Percentiles rank a stretch among this genome's conserved stretches.
These are phyloP conservation scores for Globisporangium perplexum DNA, from an alignment of 352 stramenopile species.

Conservation along the genomic window DNA sequence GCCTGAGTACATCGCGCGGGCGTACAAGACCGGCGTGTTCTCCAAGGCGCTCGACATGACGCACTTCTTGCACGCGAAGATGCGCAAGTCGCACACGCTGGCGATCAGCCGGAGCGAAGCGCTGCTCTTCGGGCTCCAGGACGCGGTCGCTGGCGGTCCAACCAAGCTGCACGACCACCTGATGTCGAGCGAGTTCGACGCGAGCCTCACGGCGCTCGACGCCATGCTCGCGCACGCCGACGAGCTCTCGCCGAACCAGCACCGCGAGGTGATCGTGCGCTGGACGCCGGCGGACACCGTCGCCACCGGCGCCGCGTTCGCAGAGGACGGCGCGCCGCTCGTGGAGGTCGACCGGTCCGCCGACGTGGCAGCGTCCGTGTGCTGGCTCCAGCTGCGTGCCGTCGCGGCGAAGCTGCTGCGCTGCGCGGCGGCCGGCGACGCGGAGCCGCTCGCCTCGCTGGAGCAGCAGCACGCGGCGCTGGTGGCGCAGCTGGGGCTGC, in stretches of 20 bases:
- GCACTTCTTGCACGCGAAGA: conserved; percentile 60
- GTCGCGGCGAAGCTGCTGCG: conserved; percentile 47
- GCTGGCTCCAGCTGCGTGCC: conserved; percentile 62
- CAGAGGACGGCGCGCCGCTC: conserved; percentile 27
- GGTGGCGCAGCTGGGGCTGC: conserved; percentile 16
- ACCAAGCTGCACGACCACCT: conserved; percentile 49
- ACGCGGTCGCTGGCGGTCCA: conserved; percentile 31
- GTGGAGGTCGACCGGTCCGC: conserved; percentile 69
- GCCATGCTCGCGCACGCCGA: conserved; percentile 25
- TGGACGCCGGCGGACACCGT: conserved; percentile 45
- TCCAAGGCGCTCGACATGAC: conserved; percentile 85
- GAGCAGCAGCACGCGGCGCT: conserved; percentile 27
- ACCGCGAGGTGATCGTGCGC: conserved; percentile 71
- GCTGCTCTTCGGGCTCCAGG: conserved; percentile 51
- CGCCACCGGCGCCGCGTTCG: conserved; percentile 32
- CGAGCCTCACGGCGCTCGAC: conserved; percentile 30
- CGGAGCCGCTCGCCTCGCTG: conserved; percentile 17
- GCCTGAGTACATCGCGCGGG: conserved; percentile 70
- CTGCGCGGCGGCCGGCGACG: conserved; percentile 22
- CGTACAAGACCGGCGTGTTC: conserved; percentile 80
- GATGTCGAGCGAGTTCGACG: conserved; percentile 29
- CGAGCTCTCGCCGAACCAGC: conserved; percentile 67
- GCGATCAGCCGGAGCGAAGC: conserved; percentile 56
- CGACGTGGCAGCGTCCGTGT: conserved; percentile 28
- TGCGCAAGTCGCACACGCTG: conserved; percentile 71